Conservation (phyloP, 495 filamentous ascomycete genomes). For the Xanthoparmelia taractica region DNA sequence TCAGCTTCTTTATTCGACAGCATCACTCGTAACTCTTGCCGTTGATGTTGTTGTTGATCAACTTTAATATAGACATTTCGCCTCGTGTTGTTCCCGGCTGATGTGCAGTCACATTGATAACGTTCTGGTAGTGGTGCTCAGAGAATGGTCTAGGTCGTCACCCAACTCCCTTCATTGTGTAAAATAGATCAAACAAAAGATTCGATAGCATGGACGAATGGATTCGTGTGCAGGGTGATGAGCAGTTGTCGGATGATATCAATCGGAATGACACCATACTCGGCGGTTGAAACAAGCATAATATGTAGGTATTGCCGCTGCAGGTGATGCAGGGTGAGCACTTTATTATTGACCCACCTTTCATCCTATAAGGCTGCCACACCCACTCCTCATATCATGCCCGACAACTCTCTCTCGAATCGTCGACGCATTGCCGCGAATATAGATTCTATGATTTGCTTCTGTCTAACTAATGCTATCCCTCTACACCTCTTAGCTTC, state of each 20-base stretch:
- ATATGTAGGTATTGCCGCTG: not conserved
- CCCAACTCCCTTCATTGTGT: too few species aligned
- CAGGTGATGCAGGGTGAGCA: conserved; percentile 4
- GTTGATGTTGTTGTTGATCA: not conserved
- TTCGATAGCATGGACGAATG: not conserved
- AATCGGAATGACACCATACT: not conserved
- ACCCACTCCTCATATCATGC: not conserved
- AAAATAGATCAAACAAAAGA: too few species aligned
- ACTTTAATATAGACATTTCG: not conserved
- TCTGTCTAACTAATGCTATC: not conserved
- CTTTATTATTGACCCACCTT: not conserved
- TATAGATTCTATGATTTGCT: not conserved
- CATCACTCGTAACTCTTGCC: conserved; percentile 3
- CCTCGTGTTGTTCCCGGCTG: not conserved
- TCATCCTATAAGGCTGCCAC: not conserved
- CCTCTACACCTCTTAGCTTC: not conserved
- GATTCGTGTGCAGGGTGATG: not conserved
- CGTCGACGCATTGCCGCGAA: not conserved
- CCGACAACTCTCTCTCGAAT: too few species aligned
- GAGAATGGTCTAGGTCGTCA: not conserved
- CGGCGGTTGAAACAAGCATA: not conserved
- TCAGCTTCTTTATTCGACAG: not conserved
- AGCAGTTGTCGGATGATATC: not conserved
- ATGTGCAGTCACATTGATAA: not conserved
- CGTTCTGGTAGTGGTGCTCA: not conserved